These are phyloP conservation scores for Schwanniomyces etchellsii DNA, from an alignment of 1,139 yeast species.

Conservation along the genomic window DNA sequence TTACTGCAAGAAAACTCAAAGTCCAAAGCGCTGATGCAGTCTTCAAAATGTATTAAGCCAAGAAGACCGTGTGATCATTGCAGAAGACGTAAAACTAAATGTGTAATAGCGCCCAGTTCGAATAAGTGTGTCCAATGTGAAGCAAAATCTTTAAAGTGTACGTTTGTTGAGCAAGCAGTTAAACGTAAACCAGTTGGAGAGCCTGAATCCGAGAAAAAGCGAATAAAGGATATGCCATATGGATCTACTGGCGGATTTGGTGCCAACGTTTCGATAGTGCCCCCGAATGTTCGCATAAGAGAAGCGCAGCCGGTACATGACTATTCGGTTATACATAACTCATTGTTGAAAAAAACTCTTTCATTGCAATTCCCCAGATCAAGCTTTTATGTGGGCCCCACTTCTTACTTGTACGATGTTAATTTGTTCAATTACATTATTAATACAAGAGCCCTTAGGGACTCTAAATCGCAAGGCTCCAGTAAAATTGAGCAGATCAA, in stretches of 20 bases:
- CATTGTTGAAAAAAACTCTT: conserved; percentile 37
- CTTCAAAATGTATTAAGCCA: conserved; percentile 14
- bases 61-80: conserved; percentile 66
- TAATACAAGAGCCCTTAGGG: conserved; percentile 10
- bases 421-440: conserved; percentile 49
- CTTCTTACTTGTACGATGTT: conserved; percentile 59
- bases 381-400: conserved; percentile 70
- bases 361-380: conserved; percentile 68
- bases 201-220: conserved; percentile 14
- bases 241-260: background rate
- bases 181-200: conserved; percentile 24
- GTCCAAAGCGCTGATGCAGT: background rate
- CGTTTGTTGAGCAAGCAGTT: conserved; percentile 35
- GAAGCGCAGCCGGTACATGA: conserved; percentile 53
- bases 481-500: conserved; percentile 60
- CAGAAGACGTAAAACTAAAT: conserved; percentile 57
- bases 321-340: conserved; percentile 47
- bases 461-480: conserved; percentile 7
- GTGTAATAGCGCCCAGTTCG: conserved; percentile 55
- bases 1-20: background rate
- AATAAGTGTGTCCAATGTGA: conserved; percentile 66
- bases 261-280: conserved; percentile 14
- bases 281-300: conserved; percentile 51
- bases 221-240: conserved; percentile 7
- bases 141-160: conserved; percentile 59